phyloP scores from a whole-genome alignment of 768 basidiomycete species.

The Suillus lakei region DNA sequence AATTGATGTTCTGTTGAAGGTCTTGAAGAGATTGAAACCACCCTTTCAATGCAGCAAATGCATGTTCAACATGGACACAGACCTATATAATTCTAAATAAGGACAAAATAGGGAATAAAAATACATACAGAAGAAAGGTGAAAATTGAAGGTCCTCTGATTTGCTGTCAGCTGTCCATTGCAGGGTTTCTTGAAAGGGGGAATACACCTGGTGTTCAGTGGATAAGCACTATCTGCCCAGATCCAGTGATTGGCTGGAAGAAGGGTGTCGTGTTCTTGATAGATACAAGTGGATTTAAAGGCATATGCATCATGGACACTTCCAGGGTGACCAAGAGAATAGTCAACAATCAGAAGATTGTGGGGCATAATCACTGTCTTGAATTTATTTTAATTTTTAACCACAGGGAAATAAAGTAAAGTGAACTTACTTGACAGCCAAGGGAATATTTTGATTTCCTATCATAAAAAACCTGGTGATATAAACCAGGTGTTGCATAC shows the following conservation, averaged over 20 bases:
- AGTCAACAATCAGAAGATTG: conserved; percentile 10
- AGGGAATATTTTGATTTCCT: no score
- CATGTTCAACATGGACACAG: no score
- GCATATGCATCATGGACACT: conserved; percentile 15
- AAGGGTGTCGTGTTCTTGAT: no score
- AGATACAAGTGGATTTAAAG: not conserved
- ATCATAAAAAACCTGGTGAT: conserved; percentile 16
- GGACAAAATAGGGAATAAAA: conserved; percentile 5
- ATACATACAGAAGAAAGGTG: not conserved
- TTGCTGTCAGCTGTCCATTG: conserved; percentile 15
- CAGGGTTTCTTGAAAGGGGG: no score
- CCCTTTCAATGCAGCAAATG: no score
- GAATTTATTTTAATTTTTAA: no score
- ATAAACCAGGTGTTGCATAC: conserved; percentile 12
- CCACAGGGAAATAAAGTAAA: no score
- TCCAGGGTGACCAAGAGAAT: conserved; percentile 11
- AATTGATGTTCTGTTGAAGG: not conserved
- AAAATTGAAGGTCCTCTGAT: conserved; percentile 22
- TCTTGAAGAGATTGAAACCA: conserved; percentile 14
- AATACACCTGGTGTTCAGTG: no score
- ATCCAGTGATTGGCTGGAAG: conserved; percentile 2
- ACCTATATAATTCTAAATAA: conserved; percentile 12
- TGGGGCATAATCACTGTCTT: conserved; percentile 20
- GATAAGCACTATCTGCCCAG: no score
- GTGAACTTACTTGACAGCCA: conserved; percentile 17